Conservation (phyloP, 1,284 basidiomycete genomes). For the Cryptococcus amylolentus region DNA sequence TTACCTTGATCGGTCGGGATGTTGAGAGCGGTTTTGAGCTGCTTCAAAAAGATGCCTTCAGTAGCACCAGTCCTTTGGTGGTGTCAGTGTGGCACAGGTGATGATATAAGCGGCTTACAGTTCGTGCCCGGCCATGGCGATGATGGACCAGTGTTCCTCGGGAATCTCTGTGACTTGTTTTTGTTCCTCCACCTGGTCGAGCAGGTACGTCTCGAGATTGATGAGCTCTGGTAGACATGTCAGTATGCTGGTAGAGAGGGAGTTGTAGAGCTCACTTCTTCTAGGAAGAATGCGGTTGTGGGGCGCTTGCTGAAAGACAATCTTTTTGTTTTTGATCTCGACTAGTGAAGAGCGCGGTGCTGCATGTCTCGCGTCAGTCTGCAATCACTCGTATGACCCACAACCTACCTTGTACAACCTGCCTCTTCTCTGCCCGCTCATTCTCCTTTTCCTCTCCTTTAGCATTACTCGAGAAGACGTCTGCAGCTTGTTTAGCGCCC, state of each 20-base stretch:
- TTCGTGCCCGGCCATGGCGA: conserved; percentile 41
- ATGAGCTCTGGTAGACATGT: conserved; percentile 15
- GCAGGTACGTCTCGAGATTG: conserved; percentile 23
- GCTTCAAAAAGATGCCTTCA: conserved; percentile 31
- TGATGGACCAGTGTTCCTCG: conserved; percentile 28
- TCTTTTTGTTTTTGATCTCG: conserved; percentile 29
- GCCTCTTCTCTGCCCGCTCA: conserved; percentile 15
- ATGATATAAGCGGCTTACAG: conserved; percentile 16
- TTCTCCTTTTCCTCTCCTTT: conserved; percentile 21
- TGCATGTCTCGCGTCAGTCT: neutral
- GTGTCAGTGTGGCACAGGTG: conserved; percentile 1
- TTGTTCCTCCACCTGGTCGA: conserved; percentile 29
- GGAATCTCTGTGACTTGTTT: conserved; percentile 26
- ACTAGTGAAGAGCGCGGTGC: conserved; percentile 12
- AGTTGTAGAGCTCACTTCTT: conserved; percentile 22
- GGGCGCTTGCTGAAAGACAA: conserved; percentile 28
- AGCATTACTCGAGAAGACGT: neutral
- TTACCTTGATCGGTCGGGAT: conserved; percentile 20
- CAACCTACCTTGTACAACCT: conserved; percentile 11
- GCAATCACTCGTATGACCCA: neutral
- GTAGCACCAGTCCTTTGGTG: conserved; percentile 21
- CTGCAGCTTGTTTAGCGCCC: neutral
- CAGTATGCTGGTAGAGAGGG: neutral
- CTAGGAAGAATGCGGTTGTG: conserved; percentile 17
- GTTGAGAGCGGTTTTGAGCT: conserved; percentile 24